Conservation (phyloP, 2,329 filamentous ascomycete species). For the Pseudogymnoascus sp. region DNA sequence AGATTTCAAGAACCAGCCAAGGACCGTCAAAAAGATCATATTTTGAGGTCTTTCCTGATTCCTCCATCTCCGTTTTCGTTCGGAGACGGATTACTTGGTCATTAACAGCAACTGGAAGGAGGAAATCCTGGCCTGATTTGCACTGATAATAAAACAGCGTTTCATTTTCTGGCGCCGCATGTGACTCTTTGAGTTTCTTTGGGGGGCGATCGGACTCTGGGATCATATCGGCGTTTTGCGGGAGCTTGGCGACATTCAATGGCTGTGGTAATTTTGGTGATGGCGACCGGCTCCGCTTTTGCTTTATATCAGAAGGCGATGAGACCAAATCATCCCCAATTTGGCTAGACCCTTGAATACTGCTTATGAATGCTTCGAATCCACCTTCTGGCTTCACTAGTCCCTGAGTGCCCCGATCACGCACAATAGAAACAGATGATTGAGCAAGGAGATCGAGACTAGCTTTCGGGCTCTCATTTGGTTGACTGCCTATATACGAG, state of each 20-base stretch:
- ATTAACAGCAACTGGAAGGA: neutral
- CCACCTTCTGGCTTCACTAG: neutral
- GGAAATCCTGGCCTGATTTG: neutral
- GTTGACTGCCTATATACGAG: neutral
- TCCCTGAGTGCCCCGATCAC: neutral
- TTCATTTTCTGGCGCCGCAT: neutral
- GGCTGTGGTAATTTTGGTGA: neutral
- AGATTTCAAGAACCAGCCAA: constrained; percentile 5
- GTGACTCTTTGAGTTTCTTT: neutral
- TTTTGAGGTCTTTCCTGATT: constrained; percentile 4
- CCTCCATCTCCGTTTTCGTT: neutral
- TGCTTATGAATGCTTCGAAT: neutral
- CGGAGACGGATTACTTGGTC: neutral
- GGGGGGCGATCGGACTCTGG: neutral
- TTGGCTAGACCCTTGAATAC: neutral
- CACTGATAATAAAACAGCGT: neutral
- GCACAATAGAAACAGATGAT: neutral
- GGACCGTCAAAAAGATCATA: constrained; percentile 9
- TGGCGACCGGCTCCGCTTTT: neutral
- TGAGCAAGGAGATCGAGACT: neutral
- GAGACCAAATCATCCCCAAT: neutral
- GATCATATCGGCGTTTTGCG: too few relatives aligned
- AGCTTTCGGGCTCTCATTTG: neutral
- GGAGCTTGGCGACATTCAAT: neutral
- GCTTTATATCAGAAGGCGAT: neutral